Percentiles rank a stretch among this genome's conserved stretches.
Evolutionary conservation across 2,329 filamentous ascomycete genomes (phyloP).

Genomic region (Hypoxylon sp.): DNA sequence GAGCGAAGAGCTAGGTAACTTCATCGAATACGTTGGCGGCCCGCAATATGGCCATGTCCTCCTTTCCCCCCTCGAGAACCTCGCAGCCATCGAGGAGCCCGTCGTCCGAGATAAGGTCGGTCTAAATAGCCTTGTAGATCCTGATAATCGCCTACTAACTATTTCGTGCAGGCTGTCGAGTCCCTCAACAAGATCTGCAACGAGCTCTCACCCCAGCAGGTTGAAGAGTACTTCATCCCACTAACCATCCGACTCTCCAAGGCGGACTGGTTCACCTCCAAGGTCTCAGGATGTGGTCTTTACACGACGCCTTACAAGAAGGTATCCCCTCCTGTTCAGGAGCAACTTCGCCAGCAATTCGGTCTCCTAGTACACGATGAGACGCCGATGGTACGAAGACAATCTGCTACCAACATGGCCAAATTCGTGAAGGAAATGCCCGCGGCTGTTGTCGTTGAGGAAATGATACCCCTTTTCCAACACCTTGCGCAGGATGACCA

Average conservation of each 20-base stretch:
- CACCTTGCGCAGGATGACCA: constrained; percentile 97
- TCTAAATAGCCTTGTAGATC: constrained; percentile 27
- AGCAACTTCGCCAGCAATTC: constrained; percentile 92
- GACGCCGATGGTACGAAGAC: constrained; percentile 98
- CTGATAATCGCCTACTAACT: constrained; percentile 25
- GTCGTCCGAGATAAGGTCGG: constrained; percentile 96
- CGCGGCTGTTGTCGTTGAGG: constrained; percentile 89
- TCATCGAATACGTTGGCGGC: constrained; percentile 97
- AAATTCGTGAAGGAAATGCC: constrained; percentile 99
- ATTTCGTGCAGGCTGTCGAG: constrained; percentile 82
- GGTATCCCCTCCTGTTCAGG: constrained; percentile 87
- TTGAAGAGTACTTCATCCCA: constrained; percentile 97
- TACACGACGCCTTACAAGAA: constrained; percentile 95
- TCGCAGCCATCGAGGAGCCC: constrained; percentile 98
- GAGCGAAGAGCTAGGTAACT: constrained; percentile 95
- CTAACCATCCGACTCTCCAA: constrained; percentile 96
- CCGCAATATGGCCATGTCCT: constrained; percentile 95
- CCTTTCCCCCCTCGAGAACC: constrained; percentile 95
- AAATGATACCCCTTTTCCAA: constrained; percentile 99
- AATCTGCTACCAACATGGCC: constrained; percentile 94
- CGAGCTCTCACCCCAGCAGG: constrained; percentile 88
- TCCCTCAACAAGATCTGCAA: constrained; percentile 99
- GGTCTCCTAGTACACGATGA: constrained; percentile 95
- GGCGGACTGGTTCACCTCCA: constrained; percentile 99
- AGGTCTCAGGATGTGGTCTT: constrained; percentile 96